A percentile compares a stretch with the other conserved stretches of the same genome.
phyloP scores from a whole-genome alignment of 345 rosid species.

The Euphorbia pulcherrima region DNA sequence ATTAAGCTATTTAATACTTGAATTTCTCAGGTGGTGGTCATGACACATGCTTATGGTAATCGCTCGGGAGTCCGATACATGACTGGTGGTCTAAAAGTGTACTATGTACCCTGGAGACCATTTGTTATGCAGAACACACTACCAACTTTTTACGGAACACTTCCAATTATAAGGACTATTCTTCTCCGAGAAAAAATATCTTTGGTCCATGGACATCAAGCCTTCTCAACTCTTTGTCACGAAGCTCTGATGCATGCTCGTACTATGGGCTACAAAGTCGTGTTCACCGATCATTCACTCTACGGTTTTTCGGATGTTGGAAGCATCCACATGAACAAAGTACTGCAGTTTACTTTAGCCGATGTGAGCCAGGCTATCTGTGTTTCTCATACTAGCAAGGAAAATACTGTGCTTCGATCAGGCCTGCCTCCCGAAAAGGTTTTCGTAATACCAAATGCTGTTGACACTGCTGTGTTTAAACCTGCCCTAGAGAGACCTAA shows the following conservation, averaged over 20 bases:
- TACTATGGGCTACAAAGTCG: conserved; percentile 85
- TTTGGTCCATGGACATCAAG: conserved; percentile 92
- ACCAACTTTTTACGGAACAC: conserved; percentile 74
- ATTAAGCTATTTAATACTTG: neutral
- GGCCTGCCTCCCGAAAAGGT: conserved; percentile 86
- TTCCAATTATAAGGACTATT: conserved; percentile 75
- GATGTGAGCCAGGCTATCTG: conserved; percentile 93
- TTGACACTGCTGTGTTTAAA: conserved; percentile 94
- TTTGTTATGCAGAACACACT: conserved; percentile 80
- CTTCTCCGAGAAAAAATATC: conserved; percentile 76
- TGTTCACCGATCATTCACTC: conserved; percentile 88
- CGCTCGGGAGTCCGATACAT: conserved; percentile 82
- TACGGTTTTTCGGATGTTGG: conserved; percentile 96
- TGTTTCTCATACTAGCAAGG: conserved; percentile 96
- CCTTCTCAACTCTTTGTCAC: conserved; percentile 95
- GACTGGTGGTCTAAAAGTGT: conserved; percentile 89
- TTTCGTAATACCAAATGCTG: conserved; percentile 90
- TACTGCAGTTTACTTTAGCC: conserved; percentile 85
- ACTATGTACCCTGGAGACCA: conserved; percentile 85
- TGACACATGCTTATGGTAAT: conserved; percentile 95
- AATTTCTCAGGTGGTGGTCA: conserved; percentile 69
- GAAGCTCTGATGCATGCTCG: conserved; percentile 94
- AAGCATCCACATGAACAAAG: conserved; percentile 96
- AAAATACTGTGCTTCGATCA: conserved; percentile 85
- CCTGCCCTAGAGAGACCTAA: conserved; percentile 58